Conservation (phyloP, 2,329 filamentous ascomycete genomes). For the Leptosphaerulina australis region DNA sequence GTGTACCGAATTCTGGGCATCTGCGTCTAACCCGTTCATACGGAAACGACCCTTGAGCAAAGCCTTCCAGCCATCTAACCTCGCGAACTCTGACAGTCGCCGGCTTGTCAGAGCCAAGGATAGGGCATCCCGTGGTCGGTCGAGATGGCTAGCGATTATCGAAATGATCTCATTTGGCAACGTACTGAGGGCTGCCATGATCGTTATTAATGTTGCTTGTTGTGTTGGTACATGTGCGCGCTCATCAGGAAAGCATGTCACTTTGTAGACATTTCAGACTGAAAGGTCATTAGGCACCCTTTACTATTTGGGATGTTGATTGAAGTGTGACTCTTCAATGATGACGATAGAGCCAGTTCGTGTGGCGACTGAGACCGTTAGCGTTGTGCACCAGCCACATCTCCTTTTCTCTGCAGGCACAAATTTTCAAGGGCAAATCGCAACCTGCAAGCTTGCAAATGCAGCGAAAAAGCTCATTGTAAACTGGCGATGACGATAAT, state of each 20-base stretch:
- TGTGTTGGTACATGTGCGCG: neutral
- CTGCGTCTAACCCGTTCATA: slow-evolving; percentile 29
- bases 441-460: neutral
- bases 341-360: slow-evolving; percentile 29
- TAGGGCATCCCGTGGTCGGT: slow-evolving; percentile 35
- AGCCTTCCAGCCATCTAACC: slow-evolving; percentile 45
- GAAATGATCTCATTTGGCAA: slow-evolving; percentile 46
- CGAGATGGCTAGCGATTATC: slow-evolving; percentile 37
- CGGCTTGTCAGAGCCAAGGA: slow-evolving; percentile 33
- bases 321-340: slow-evolving; percentile 20
- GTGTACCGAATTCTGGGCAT: slow-evolving; percentile 52
- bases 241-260: neutral
- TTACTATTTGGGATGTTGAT: slow-evolving; percentile 3
- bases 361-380: slow-evolving; percentile 12
- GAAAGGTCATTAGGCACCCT: slow-evolving; percentile 11
- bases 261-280: neutral
- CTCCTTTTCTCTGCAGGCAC: slow-evolving; percentile 13
- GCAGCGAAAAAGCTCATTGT: neutral
- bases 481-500: neutral
- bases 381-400: slow-evolving; percentile 17
- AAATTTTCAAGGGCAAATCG: neutral
- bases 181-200: slow-evolving; percentile 32
- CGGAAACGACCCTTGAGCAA: slow-evolving; percentile 41
- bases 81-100: slow-evolving; percentile 33
- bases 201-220: neutral